phyloP scores from a whole-genome alignment of 371 early-diverging fungal genomes.

The Rhizomucor miehei region DNA sequence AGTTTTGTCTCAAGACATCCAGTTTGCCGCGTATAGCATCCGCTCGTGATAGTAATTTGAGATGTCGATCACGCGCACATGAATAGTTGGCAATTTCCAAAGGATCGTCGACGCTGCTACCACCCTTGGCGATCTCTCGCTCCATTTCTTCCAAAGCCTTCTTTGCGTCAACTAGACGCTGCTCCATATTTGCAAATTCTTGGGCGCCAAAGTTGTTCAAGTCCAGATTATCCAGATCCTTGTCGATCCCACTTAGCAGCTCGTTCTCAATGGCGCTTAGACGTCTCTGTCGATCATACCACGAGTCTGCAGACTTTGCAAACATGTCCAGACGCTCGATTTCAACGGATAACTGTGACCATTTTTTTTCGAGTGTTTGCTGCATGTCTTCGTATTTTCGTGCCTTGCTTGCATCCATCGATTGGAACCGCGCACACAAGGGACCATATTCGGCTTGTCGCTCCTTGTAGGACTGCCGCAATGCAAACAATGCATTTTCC shows the following conservation, averaged over 20 bases:
- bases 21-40: conserved; percentile 17
- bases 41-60: conserved; percentile 14
- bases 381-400: conserved; percentile 20
- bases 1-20: conserved; percentile 23
- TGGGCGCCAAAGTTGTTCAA: conserved; percentile 16
- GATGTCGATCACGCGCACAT: conserved; percentile 37
- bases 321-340: conserved; percentile 24
- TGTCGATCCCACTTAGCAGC: conserved; percentile 22
- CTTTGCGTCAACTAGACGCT: conserved; percentile 21
- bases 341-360: conserved; percentile 23
- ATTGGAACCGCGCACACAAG: conserved; percentile 18
- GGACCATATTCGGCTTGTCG: conserved; percentile 17
- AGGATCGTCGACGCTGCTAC: conserved; percentile 30
- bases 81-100: conserved; percentile 44
- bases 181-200: conserved; percentile 17
- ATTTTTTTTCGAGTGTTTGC: conserved; percentile 23
- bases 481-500: conserved; percentile 9
- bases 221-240: conserved; percentile 25
- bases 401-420: conserved; percentile 18
- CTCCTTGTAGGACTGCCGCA: conserved; percentile 14
- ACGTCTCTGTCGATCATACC: conserved; percentile 39
- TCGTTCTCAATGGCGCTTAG: conserved; percentile 24
- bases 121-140: conserved; percentile 16
- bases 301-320: conserved; percentile 25
- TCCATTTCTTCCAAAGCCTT: conserved; percentile 20